These are phyloP conservation scores for Castanea crenata DNA, from an alignment of 306 rosid genomes.

Conservation along the genomic window DNA sequence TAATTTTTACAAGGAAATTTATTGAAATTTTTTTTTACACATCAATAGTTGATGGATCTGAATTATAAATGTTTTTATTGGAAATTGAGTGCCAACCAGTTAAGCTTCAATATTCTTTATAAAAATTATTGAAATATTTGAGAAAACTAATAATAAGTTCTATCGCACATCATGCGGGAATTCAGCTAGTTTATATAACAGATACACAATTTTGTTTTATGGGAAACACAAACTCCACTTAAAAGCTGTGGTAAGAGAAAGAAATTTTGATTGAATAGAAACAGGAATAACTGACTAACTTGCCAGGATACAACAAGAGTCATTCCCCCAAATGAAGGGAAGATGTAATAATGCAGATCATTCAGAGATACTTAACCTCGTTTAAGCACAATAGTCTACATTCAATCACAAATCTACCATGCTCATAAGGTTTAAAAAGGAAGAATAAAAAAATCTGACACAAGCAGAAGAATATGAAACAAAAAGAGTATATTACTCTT, in stretches of 20 bases:
- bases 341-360: background rate
- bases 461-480: background rate
- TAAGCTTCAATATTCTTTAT: too few relatives aligned
- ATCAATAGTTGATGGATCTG: too few relatives aligned
- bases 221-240: too few relatives aligned
- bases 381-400: background rate
- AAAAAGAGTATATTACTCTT: background rate
- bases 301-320: background rate
- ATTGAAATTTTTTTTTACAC: too few relatives aligned
- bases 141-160: too few relatives aligned
- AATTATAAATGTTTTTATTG: too few relatives aligned
- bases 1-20: too few relatives aligned
- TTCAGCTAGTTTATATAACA: too few relatives aligned
- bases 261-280: background rate
- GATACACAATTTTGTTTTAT: too few relatives aligned
- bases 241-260: background rate
- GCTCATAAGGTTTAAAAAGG: background rate
- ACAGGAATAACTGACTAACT: background rate
- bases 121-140: too few relatives aligned
- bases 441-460: background rate
- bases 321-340: background rate
- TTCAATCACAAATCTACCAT: background rate
- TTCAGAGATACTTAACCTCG: background rate
- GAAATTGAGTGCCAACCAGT: too few relatives aligned
- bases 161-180: too few relatives aligned